Percentiles rank a stretch among this genome's conserved stretches.
Conservation (phyloP, 164 flowering plant genomes). For the Warburgia ugandensis region DNA sequence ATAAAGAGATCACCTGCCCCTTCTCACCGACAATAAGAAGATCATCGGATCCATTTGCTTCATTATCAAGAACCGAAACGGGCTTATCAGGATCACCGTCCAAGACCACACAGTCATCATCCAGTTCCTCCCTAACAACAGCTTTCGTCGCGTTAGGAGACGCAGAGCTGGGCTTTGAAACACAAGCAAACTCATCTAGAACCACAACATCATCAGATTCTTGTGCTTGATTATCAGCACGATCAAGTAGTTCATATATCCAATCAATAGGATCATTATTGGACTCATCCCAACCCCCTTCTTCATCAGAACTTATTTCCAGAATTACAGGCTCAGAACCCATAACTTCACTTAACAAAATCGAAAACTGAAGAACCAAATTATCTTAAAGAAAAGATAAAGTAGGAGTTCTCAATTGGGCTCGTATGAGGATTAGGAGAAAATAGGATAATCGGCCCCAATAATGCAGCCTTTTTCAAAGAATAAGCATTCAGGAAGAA, state of each 20-base stretch:
- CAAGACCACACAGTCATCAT: conserved; percentile 67
- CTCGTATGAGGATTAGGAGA: no score
- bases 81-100: conserved; percentile 70
- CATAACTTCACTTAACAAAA: neutral
- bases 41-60: conserved; percentile 38
- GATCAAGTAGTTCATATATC: conserved; percentile 30
- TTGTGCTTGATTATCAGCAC: conserved; percentile 10
- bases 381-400: no score
- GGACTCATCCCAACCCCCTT: conserved; percentile 9
- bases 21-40: conserved; percentile 56
- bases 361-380: no score
- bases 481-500: no score
- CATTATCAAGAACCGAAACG: conserved; percentile 15
- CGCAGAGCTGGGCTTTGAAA: conserved; percentile 6
- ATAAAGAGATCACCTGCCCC: conserved; percentile 49
- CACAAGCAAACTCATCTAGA: conserved; percentile 23
- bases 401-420: no score
- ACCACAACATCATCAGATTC: conserved; percentile 40
- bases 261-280: conserved; percentile 22
- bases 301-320: conserved; percentile 27
- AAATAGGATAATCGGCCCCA: no score
- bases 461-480: no score
- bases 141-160: conserved; percentile 2
- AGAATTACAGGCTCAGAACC: conserved; percentile 5
- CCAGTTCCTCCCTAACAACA: conserved; percentile 16